Percentiles rank a stretch among this genome's conserved stretches.
Conservation (phyloP, 23 red algal genomes). For the Gracilaria gracilis region DNA sequence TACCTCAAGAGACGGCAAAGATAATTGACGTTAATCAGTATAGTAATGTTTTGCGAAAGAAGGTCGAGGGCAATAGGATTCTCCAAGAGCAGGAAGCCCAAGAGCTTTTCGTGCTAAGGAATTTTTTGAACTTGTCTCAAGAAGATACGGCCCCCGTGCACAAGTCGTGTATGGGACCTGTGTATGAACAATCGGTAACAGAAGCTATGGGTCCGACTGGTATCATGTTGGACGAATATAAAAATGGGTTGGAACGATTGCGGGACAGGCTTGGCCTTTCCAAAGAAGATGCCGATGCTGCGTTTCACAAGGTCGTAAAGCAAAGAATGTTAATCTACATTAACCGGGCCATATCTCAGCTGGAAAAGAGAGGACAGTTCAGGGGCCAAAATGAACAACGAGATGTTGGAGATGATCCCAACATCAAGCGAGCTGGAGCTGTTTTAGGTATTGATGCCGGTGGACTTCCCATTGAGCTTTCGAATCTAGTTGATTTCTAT, state of each 20-base stretch:
- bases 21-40: constrained; percentile 84
- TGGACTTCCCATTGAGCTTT: constrained; percentile 91
- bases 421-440: constrained; percentile 91
- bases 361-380: constrained; percentile 82
- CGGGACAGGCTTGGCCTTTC: constrained; percentile 78
- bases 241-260: constrained; percentile 82
- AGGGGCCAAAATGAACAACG: constrained; percentile 92
- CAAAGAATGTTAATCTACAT: constrained; percentile 84
- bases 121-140: constrained; percentile 69
- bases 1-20: constrained; percentile 79
- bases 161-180: constrained; percentile 71
- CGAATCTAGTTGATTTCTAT: constrained; percentile 95
- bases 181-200: constrained; percentile 89
- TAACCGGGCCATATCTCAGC: constrained; percentile 75
- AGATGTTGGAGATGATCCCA: constrained; percentile 98
- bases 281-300: constrained; percentile 74
- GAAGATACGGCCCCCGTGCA: constrained; percentile 86
- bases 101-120: constrained; percentile 68
- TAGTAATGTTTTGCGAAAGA: constrained; percentile 57
- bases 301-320: constrained; percentile 85
- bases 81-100: constrained; percentile 84
- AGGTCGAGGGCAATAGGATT: constrained; percentile 86
- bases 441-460: constrained; percentile 95
- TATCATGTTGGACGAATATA: constrained; percentile 94
- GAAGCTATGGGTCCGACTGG: constrained; percentile 98